Evolutionary conservation across 2,329 filamentous ascomycete genomes (phyloP).

Genomic region (Colletotrichum sp.): DNA sequence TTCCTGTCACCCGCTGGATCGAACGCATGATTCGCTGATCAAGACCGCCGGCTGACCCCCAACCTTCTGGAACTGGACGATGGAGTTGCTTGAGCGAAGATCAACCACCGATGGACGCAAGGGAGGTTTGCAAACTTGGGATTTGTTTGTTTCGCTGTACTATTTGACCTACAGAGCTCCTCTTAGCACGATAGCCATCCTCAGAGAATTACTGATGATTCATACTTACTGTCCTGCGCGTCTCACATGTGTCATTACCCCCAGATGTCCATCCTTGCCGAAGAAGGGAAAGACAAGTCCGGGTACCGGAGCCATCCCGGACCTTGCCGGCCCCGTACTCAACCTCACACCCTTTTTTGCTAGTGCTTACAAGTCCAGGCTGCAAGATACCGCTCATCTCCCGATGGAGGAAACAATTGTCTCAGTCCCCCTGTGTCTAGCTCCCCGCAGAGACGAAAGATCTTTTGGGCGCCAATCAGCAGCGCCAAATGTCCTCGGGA

Average conservation of each 20-base stretch:
- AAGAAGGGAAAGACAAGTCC: neutral
- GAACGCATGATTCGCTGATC: neutral
- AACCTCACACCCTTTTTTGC: neutral
- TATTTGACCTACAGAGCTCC: constrained; percentile 15
- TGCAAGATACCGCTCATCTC: neutral
- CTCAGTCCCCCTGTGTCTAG: neutral
- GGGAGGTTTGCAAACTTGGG: neutral
- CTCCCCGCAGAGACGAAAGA: neutral
- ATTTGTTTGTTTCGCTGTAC: constrained; percentile 14
- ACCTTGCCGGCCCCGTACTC: neutral
- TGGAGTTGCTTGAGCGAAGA: neutral
- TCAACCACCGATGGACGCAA: neutral
- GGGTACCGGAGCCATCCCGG: neutral
- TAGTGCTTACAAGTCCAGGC: neutral
- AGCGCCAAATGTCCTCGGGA: neutral
- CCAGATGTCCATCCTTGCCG: neutral
- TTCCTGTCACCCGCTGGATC: neutral
- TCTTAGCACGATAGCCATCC: constrained; percentile 16
- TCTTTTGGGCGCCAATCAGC: neutral
- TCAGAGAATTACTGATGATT: constrained; percentile 10
- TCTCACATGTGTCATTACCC: neutral
- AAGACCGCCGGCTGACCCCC: too few species aligned
- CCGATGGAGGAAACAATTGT: neutral
- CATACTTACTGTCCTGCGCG: neutral
- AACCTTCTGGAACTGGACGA: neutral